A percentile compares a stretch with the other conserved stretches of the same genome.
These are phyloP conservation scores for Boechera stricta DNA, from an alignment of 345 rosid genomes.

Conservation along the genomic window DNA sequence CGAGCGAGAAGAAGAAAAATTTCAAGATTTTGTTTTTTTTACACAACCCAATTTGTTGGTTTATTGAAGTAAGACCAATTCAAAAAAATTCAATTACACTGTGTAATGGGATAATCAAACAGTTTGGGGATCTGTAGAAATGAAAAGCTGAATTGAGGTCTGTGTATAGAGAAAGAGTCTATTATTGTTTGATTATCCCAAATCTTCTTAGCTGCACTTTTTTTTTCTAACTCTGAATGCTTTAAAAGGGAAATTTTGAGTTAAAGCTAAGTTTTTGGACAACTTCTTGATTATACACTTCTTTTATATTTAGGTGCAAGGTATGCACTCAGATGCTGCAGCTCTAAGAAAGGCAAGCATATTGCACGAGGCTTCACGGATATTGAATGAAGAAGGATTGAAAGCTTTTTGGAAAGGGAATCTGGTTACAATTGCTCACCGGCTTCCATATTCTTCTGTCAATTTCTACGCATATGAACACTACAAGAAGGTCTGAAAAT, in stretches of 20 bases:
- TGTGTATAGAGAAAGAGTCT: not conserved
- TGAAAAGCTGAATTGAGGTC: slow-evolving; percentile 18
- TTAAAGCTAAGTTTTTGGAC: not conserved
- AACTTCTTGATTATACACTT: slow-evolving; percentile 17
- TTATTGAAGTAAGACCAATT: not conserved
- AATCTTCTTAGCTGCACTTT: not conserved
- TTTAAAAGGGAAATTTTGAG: slow-evolving; percentile 4
- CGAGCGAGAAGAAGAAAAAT: not conserved
- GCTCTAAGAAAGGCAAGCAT: slow-evolving; percentile 72
- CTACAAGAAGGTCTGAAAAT: slow-evolving; percentile 66
- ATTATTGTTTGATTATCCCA: not conserved
- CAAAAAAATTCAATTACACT: not conserved
- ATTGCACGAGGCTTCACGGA: slow-evolving; percentile 83
- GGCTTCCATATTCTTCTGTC: slow-evolving; percentile 90
- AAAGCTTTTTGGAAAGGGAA: slow-evolving; percentile 98
- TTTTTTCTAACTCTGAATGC: not conserved
- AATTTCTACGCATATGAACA: slow-evolving; percentile 90
- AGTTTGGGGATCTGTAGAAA: not conserved
- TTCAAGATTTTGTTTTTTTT: not conserved
- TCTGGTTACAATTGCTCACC: slow-evolving; percentile 90
- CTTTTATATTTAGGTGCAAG: slow-evolving; percentile 67
- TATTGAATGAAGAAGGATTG: slow-evolving; percentile 83
- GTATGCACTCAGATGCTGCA: slow-evolving; percentile 81
- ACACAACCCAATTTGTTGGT: not conserved
- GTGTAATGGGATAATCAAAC: slow-evolving; percentile 2